Evolutionary conservation across 345 rosid species (phyloP), one percentile per base, ranked within the genome.

Genomic region (Boechera divaricarpa): DNA sequence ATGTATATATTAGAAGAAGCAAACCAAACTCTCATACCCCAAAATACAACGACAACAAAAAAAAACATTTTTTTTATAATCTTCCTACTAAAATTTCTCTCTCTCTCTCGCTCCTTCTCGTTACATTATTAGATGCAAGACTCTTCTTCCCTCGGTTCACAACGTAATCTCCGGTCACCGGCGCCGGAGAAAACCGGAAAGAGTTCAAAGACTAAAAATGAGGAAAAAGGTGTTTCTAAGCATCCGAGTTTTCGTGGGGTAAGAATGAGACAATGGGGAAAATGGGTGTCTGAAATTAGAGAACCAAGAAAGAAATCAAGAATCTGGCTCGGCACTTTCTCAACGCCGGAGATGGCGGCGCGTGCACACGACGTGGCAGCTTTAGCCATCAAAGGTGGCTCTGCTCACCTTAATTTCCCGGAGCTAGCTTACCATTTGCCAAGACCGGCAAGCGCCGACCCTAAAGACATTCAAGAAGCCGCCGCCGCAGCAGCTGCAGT

Each of bases 331-430:
- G 98, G 98, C 1, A 90, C 97, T 42, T 94, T 87, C 82, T 76
- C 90, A 0, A 91, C 96, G 1, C 77, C 98, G 10, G 97, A 94
- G 86, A 94, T 94, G 98, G 98, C 97, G 2, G 97, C 98, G 70
- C 86, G 97, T 76, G 98, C 97, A 2, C 98, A 94, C 29, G 98
- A 94, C 55, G 97, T 90, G 4, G 98, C 97, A 0, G 90, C 97
- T 67, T 79, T 91, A 13, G 72, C 98, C 7, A 86, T 94, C 59
- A 94, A 90, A 69, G 97, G 98, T 4, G 74, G 45, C 28, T 86
- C 94, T 0, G 94, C 96, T 36, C 85, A 85, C 73, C 89, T 94
- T 9, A 94, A 94, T 65, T 91, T 94, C 81, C 98, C 97, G 0
- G 90, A 88, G 29, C 81, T 88, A 1, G 90, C 86, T 39, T 81